Conservation (phyloP, 192 early-diverging fungal genomes). For the Coemansia pectinata region DNA sequence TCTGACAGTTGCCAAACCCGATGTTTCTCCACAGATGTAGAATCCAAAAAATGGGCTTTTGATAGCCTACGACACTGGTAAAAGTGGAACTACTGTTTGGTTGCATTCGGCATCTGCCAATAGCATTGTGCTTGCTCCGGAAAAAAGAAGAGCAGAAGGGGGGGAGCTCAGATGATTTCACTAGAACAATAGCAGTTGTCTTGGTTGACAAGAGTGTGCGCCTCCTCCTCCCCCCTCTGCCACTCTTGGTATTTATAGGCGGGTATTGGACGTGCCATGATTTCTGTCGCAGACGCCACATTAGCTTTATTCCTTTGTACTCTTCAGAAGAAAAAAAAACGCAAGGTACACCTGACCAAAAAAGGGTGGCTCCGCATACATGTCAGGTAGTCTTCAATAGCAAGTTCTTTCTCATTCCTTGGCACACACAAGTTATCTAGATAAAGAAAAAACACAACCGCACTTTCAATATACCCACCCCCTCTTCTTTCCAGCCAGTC, state of each 20-base stretch:
- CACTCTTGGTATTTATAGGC: neutral
- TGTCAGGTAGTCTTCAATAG: slow-evolving; percentile 1
- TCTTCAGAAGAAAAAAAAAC: neutral
- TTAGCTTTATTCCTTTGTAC: neutral
- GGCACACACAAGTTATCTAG: neutral
- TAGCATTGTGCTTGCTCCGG: neutral
- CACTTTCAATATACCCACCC: neutral
- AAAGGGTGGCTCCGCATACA: neutral
- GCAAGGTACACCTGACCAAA: neutral
- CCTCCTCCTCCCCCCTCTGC: neutral
- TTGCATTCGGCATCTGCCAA: slow-evolving; percentile 5
- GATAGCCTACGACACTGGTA: too few species aligned
- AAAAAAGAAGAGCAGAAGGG: neutral
- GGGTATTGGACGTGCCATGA: neutral
- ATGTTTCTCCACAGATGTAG: too few species aligned
- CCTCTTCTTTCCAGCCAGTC: neutral
- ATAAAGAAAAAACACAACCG: neutral
- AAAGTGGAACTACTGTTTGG: neutral
- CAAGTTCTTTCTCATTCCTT: neutral
- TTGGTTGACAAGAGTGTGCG: neutral
- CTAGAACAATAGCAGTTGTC: neutral
- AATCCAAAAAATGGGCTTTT: too few species aligned
- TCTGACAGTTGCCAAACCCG: too few species aligned
- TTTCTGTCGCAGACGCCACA: neutral
- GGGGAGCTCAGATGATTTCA: neutral